phyloP scores from a whole-genome alignment of 768 basidiomycete species.

The Trametes villosa region DNA sequence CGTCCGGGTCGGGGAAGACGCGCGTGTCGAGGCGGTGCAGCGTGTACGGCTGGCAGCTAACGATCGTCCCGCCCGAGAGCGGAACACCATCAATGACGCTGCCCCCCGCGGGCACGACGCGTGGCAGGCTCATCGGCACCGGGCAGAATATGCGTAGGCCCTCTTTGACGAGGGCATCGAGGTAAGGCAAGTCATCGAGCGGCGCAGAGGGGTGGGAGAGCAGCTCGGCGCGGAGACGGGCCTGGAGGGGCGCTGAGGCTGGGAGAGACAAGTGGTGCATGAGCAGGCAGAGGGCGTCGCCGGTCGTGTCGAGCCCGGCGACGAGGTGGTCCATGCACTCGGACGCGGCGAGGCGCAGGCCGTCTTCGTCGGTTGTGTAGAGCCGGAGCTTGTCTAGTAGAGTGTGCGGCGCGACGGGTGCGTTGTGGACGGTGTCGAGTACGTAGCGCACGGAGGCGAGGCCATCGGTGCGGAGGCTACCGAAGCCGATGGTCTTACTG shows the following conservation, averaged over 20 bases:
- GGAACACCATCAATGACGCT: slow-evolving; percentile 86
- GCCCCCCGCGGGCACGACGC: slow-evolving; percentile 84
- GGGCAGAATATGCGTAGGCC: slow-evolving; percentile 89
- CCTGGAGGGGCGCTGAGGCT: slow-evolving; percentile 10
- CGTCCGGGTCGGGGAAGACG: slow-evolving; percentile 86
- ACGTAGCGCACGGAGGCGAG: slow-evolving; percentile 16
- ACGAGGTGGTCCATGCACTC: slow-evolving; percentile 30
- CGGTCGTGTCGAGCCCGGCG: slow-evolving; percentile 30
- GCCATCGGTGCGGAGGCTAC: background rate
- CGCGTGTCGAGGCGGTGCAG: slow-evolving; percentile 73
- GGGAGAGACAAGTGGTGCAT: slow-evolving; percentile 30
- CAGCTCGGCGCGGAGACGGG: slow-evolving; percentile 27
- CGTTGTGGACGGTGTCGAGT: slow-evolving; percentile 10
- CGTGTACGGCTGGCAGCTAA: slow-evolving; percentile 93
- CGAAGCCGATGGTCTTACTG: background rate
- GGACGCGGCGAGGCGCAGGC: slow-evolving; percentile 16
- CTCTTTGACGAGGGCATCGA: slow-evolving; percentile 92
- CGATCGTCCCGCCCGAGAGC: slow-evolving; percentile 88
- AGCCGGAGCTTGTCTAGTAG: slow-evolving; percentile 24
- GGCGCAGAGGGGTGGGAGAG: slow-evolving; percentile 70
- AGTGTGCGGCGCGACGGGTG: slow-evolving; percentile 20
- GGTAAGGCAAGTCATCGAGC: slow-evolving; percentile 89
- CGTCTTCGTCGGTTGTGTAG: background rate
- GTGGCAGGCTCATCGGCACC: slow-evolving; percentile 93
- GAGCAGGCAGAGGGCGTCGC: slow-evolving; percentile 31